These are phyloP conservation scores for Acer yangbiense DNA, from an alignment of 345 rosid species.

Conservation along the genomic window DNA sequence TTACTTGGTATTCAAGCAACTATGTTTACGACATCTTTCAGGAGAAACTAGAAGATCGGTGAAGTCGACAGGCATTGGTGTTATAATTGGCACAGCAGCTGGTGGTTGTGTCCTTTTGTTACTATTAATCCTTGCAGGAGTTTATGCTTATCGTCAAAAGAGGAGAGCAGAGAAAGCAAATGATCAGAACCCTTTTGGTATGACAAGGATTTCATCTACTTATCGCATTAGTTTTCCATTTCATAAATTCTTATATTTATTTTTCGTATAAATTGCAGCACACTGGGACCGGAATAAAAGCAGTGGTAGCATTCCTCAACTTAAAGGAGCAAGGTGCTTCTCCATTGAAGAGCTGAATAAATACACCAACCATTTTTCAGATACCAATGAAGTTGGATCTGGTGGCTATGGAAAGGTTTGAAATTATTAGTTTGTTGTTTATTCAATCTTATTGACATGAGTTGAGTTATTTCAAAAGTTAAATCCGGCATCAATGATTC, in stretches of 20 bases:
- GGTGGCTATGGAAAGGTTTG: conserved; percentile 60
- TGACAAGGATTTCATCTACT: background rate
- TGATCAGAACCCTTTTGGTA: conserved; percentile 46
- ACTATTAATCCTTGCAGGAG: conserved; percentile 38
- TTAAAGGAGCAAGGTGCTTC: conserved; percentile 51
- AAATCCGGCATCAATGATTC: no score
- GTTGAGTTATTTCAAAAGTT: background rate
- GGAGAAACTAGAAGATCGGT: conserved; percentile 25
- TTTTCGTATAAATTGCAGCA: conserved; percentile 32
- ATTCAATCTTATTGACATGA: background rate
- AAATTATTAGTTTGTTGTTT: background rate
- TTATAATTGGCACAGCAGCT: conserved; percentile 43
- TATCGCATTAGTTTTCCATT: background rate
- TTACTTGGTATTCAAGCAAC: conserved; percentile 4
- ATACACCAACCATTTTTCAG: conserved; percentile 48
- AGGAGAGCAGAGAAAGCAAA: conserved; percentile 41
- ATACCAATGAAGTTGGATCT: conserved; percentile 43
- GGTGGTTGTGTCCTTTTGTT: conserved; percentile 37
- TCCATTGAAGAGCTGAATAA: conserved; percentile 47
- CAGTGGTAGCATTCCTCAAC: conserved; percentile 38
- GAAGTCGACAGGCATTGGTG: conserved; percentile 31
- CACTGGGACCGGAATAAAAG: conserved; percentile 40
- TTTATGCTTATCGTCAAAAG: conserved; percentile 46
- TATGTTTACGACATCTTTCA: conserved; percentile 13
- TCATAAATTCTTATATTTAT: conserved; percentile 22